These are phyloP conservation scores for Cladorrhinum sp. DNA, from an alignment of 2,329 filamentous ascomycete species.

Conservation along the genomic window DNA sequence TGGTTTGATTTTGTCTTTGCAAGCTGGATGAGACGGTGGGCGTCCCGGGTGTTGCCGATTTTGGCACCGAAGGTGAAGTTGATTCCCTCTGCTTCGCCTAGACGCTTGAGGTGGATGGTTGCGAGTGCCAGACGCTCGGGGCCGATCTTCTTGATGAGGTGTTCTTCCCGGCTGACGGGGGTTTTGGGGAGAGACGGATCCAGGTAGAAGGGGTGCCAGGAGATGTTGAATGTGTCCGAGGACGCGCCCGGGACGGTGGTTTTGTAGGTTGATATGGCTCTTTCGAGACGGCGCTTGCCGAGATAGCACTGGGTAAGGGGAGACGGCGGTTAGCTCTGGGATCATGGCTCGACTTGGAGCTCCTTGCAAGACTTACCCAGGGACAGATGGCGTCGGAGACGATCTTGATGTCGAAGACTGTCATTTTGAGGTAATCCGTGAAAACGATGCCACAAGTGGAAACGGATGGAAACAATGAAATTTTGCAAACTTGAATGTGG, in stretches of 20 bases:
- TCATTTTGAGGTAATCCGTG: slow-evolving; percentile 48
- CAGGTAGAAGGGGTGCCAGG: slow-evolving; percentile 79
- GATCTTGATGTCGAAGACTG: slow-evolving; percentile 71
- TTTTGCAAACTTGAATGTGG: not conserved
- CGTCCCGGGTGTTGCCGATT: slow-evolving; percentile 74
- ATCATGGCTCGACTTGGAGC: not conserved
- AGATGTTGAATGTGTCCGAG: slow-evolving; percentile 67
- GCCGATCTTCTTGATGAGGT: slow-evolving; percentile 65
- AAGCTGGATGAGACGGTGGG: slow-evolving; percentile 72
- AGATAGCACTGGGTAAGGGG: slow-evolving; percentile 63
- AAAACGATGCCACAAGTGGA: too few species aligned
- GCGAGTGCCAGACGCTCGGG: slow-evolving; percentile 44
- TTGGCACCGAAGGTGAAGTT: slow-evolving; percentile 68
- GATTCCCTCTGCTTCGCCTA: slow-evolving; percentile 67
- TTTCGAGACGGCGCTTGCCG: slow-evolving; percentile 71
- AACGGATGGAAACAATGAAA: not conserved
- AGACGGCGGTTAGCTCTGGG: slow-evolving; percentile 1
- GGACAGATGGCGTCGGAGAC: slow-evolving; percentile 82
- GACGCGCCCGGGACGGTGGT: slow-evolving; percentile 55
- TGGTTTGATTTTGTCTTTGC: slow-evolving; percentile 50
- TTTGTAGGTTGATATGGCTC: slow-evolving; percentile 66
- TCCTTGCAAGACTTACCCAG: slow-evolving; percentile 37
- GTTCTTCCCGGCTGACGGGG: slow-evolving; percentile 45
- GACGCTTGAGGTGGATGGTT: slow-evolving; percentile 41
- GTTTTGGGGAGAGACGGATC: slow-evolving; percentile 58